Conservation (phyloP, 805 yeast species). For the Danielia oregonensis region DNA sequence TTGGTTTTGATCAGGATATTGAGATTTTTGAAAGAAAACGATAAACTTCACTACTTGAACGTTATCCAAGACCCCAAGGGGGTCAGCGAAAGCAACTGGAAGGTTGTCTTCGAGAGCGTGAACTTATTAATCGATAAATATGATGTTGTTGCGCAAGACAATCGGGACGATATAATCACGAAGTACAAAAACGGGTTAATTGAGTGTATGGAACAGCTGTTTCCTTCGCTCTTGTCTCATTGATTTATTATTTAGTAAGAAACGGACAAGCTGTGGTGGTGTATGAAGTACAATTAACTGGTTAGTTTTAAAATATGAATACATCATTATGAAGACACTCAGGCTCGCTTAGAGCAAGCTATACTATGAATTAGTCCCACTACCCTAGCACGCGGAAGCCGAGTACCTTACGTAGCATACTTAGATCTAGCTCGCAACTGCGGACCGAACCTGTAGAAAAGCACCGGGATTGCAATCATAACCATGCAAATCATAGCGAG, state of each 20-base stretch:
- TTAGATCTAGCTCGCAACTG: slow-evolving; percentile 41
- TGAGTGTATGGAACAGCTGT: slow-evolving; percentile 7
- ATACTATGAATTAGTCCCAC: no score
- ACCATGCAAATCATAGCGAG: slow-evolving; percentile 7
- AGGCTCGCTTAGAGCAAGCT: no score
- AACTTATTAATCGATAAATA: slow-evolving; percentile 24
- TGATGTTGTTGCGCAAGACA: slow-evolving; percentile 24
- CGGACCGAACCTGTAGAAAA: slow-evolving; percentile 43
- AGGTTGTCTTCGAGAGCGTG: slow-evolving; percentile 13
- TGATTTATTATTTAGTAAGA: background rate
- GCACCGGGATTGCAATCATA: slow-evolving; percentile 46
- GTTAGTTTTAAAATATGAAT: no score
- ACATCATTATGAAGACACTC: no score
- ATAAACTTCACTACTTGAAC: slow-evolving; percentile 8
- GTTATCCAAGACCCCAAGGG: background rate
- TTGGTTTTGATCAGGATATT: slow-evolving; percentile 30
- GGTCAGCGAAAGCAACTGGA: slow-evolving; percentile 4
- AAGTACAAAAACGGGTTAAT: slow-evolving; percentile 24
- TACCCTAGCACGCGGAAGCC: no score
- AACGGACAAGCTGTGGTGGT: no score
- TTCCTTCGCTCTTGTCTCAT: slow-evolving; percentile 4
- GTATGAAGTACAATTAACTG: no score
- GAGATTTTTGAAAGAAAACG: slow-evolving; percentile 7
- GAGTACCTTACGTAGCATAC: no score
- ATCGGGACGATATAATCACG: slow-evolving; percentile 27